A percentile compares a stretch with the other conserved stretches of the same genome.
phyloP scores from a whole-genome alignment of 2,329 filamentous ascomycete species.

The Botrytis tulipae region DNA sequence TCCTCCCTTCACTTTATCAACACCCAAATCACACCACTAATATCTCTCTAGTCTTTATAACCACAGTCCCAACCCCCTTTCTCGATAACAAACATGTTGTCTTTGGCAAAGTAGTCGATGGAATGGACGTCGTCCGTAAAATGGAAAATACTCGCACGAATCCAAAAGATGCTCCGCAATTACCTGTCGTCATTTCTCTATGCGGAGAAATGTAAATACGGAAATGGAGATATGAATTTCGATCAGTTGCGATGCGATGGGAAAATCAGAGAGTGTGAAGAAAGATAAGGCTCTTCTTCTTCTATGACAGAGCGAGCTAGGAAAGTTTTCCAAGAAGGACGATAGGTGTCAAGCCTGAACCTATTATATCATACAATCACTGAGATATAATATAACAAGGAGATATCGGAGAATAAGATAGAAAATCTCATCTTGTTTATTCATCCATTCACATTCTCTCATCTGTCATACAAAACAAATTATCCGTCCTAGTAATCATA shows the following conservation, averaged over 20 bases:
- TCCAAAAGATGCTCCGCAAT: conserved; percentile 74
- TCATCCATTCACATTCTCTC: neutral
- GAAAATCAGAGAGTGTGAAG: neutral
- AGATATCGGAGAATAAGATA: neutral
- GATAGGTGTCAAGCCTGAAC: neutral
- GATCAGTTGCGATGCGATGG: neutral
- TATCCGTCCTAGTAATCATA: neutral
- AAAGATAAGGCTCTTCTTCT: neutral
- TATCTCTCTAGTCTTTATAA: conserved; percentile 96
- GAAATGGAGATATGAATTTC: too few relatives aligned
- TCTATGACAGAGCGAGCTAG: neutral
- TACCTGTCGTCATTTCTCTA: conserved; percentile 80
- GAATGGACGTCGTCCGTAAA: conserved; percentile 88
- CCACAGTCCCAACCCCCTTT: conserved; percentile 81
- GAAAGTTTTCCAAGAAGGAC: neutral
- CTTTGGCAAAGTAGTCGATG: conserved; percentile 85
- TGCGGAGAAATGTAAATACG: conserved; percentile 90
- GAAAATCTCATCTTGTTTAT: neutral
- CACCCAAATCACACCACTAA: conserved; percentile 55
- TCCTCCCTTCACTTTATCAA: neutral
- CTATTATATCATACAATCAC: neutral
- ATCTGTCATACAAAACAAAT: neutral
- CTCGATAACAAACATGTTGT: conserved; percentile 93
- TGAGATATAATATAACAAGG: neutral
- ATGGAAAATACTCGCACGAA: conserved; percentile 85